Percentiles rank a stretch among this genome's conserved stretches.
Conservation (phyloP, 129 eudicot genomes). For the Helichrysum umbraculigerum region DNA sequence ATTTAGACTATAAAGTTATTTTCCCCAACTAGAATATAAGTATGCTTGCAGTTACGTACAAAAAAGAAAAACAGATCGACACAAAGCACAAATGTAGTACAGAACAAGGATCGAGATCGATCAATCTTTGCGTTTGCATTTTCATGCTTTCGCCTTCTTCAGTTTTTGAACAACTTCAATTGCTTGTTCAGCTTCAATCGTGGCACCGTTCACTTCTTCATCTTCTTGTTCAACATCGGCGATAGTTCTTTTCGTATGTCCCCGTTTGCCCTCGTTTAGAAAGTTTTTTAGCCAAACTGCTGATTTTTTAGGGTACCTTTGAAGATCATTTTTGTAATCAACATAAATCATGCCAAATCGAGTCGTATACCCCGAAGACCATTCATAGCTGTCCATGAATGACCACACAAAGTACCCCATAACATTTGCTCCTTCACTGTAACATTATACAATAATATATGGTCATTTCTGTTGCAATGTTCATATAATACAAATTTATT, state of each 20-base stretch:
- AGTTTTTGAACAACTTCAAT: not conserved
- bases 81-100: not conserved
- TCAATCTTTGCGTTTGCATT: not conserved
- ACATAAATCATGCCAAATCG: slow-evolving; percentile 57
- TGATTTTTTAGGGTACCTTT: slow-evolving; percentile 54
- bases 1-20: not conserved
- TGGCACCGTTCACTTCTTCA: not conserved
- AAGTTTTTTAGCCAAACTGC: slow-evolving; percentile 50
- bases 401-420: slow-evolving; percentile 60
- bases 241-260: slow-evolving; percentile 5
- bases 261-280: slow-evolving; percentile 11
- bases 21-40: not conserved
- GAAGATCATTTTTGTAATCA: slow-evolving; percentile 36
- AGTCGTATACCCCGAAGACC: slow-evolving; percentile 39
- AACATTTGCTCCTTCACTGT: slow-evolving; percentile 31
- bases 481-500: too few relatives aligned
- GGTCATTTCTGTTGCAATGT: too few relatives aligned
- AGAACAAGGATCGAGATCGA: not conserved
- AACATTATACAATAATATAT: not conserved
- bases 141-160: slow-evolving; percentile 12
- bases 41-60: not conserved
- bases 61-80: not conserved
- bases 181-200: not conserved
- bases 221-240: slow-evolving; percentile 2
- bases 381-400: slow-evolving; percentile 56